Evolutionary conservation across 805 yeast species (phyloP).

Genomic region (Hemisphaericaspora nanyangensis): DNA sequence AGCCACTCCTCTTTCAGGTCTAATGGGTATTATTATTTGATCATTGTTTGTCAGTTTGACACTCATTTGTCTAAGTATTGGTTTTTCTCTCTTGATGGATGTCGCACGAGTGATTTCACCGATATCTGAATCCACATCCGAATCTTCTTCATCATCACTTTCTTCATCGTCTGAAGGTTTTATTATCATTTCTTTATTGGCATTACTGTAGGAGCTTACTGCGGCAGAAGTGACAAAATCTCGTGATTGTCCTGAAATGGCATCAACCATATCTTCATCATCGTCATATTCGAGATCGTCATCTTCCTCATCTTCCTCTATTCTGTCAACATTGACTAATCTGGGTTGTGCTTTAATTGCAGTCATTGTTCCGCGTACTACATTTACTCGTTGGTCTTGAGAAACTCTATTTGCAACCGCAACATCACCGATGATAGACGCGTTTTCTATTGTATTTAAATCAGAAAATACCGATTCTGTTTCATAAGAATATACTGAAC

Average conservation of each 20-base stretch:
- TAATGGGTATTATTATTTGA: no score
- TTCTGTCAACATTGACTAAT: conserved; percentile 54
- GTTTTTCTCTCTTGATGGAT: conserved; percentile 22
- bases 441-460: conserved; percentile 41
- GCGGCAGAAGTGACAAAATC: background rate
- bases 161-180: background rate
- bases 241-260: background rate
- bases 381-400: conserved; percentile 22
- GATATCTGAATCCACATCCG: conserved; percentile 45
- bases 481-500: conserved; percentile 44
- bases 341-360: conserved; percentile 76
- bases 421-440: conserved; percentile 42
- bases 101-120: conserved; percentile 43
- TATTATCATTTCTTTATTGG: background rate
- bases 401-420: conserved; percentile 7
- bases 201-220: background rate
- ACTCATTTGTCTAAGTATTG: conserved; percentile 10
- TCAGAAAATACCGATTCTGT: conserved; percentile 40
- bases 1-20: background rate
- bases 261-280: conserved; percentile 1
- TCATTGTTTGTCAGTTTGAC: background rate
- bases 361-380: conserved; percentile 57
- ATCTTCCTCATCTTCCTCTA: conserved; percentile 36
- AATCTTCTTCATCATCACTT: conserved; percentile 22
- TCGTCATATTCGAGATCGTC: conserved; percentile 21